Base-by-base conservation (phyloP, 352 stramenopile species). In the Peronospora belbahrii region DNA sequence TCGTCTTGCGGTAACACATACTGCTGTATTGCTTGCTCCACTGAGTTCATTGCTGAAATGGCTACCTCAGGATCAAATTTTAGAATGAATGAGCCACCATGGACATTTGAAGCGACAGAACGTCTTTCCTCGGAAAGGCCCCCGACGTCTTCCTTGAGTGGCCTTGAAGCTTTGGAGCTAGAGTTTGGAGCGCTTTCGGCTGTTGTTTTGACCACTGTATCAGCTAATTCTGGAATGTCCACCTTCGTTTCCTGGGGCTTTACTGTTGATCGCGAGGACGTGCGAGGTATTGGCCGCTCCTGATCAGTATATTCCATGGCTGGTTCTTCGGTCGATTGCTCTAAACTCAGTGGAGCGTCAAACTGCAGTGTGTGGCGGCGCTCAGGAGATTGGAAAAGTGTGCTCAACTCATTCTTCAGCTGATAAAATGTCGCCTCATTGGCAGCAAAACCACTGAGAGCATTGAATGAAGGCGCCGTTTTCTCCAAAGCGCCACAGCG, bases 41-140 rank as follows among this genome's bases (percentile, higher is more conserved):
- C 71, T 1, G 73, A 74, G 13, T 71, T 59, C 42, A 89, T 71
- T 2, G 78, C 78, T 11, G 52, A 38, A 15, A 85, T 52, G 8
- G 74, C 65, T 13, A 59, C 46, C 7, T 82, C 73, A 14, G 74
- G 70, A 27, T 85, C 69, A 36, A 89, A 76, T 41, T 83, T 80
- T 9, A 70, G 50, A 48, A 85, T 66, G 6, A 81, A 54, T 6
- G 67, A 74, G 13, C 30, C 37, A 8, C 52, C 39, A 23, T 78
- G 62, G 3, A 61, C 54, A 2, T 63, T 66, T 0, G 65, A 75
- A 32, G 67, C 45, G 18, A 74, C 47, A 15, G 74, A 86, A 18
- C 53, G 65, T 13, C 62, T 69, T 25, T 86, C 74, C n/a, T 86
- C 72, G 22, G 41, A 48, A 32, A 49, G 42, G 11, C 52, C 48